Evolutionary conservation across 352 stramenopile species (phyloP), one percentile per base, ranked within the genome.

Genomic region (Elongisporangium undulatum): DNA sequence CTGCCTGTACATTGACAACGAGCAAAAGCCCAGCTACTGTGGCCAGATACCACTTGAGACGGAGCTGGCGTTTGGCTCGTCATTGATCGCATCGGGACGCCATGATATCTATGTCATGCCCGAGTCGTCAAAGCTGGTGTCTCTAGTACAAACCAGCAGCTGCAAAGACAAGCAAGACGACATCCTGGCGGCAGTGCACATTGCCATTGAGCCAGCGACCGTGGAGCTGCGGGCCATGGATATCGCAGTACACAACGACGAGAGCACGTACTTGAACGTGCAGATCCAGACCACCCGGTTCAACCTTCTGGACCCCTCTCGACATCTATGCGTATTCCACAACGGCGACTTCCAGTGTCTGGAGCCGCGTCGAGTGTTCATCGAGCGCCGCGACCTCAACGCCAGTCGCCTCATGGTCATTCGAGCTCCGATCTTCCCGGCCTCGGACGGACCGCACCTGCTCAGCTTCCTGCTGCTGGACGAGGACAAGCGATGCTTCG

Each of bases 291-390:
- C 77, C 13, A 70, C 55, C 10, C 49, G 73, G 5, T 86, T 90
- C 50, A 67, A 88, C 39, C 48, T 74, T 3, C 57, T 58, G 2
- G 77, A 87, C 59, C 53, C 57, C 15, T 61, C 29, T 5, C 67
- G 75, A 21, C 76, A 73, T 0, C 56, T 89, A 16, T 87, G 75
- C 39, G 51, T 84, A 3, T 56, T 79, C 1, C 56, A 84, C 17
- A 74, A 87, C 51, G 66, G 69, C 29, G 65, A 54, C 2, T 75
- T 90, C 15, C 71, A 76, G 10, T 90, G 78, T 20, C 59, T 85
- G 29, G 39, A 71, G 8, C 55, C 63, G 0, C 22, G 63, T 1
- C 64, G 59, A 24, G 53, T 86, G 41, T 17, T 54, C 15, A 15
- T 84, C 10, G 75, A 77, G 39, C 53, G 55, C 2, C 49, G 56